Evolutionary conservation across 1,139 yeast genomes (phyloP), one percentile per base, ranked within the genome.

Genomic region (Lizanozyma gosingica): DNA sequence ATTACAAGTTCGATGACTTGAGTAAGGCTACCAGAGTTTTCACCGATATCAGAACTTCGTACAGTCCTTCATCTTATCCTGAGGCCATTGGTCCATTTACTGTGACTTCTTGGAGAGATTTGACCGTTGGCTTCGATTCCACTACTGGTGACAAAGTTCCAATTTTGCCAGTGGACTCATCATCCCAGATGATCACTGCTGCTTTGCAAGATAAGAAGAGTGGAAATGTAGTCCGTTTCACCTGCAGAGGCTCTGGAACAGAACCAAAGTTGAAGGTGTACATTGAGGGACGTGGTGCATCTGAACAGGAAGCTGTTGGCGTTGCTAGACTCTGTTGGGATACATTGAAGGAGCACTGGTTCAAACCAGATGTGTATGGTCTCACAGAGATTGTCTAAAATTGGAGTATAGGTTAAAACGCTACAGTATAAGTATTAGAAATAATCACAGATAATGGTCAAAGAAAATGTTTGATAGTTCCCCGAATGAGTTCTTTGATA

Each of bases 191-290:
- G 97, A 82, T 92, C 45, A 87, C 97, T 0, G 83, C 74, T 1
- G 60, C 59, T 8, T 51, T 76, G 37, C 42, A 45, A 33, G 51
- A 62, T 34, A 52, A 60, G 3, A 43, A 52, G n/a, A 57, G 53
- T 9, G 44, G 42, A 2, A 18, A 39, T 3, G 51, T 22, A 16
- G 78, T 87, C 1, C 65, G 95, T 35, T 82, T 90, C 56, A 90
- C 97, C 0, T 80, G 86, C 39, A 71, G 98, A 39, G 97, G 97
- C 0, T 86, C 96, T 3, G 98, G 98, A 8, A 92, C 98, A 0
- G 98, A 92, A 56, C 97, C 97, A 3, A 92, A 92, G 55, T 66
- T 92, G 46, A 92, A 92, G 59, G 86, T 90, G 1, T 92, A 92
- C 60, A 81, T 92, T 36, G 97, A 92, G 56, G 95, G 94, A 0